Percentiles rank a stretch among this genome's conserved stretches.
phyloP scores from a whole-genome alignment of 768 basidiomycete species.

The Candolleomyces efflorescens region DNA sequence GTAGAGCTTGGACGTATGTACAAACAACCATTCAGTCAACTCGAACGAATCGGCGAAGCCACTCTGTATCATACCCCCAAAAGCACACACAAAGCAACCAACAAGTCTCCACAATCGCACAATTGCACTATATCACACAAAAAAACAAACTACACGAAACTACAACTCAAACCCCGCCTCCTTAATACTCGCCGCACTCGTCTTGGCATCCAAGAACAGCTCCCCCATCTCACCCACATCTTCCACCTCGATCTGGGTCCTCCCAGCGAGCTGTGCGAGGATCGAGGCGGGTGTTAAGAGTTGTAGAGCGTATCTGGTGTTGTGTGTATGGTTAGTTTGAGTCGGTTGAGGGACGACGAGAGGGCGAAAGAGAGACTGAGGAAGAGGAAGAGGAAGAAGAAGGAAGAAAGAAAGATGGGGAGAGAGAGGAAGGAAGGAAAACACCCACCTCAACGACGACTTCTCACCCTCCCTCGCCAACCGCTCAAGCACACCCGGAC shows the following conservation, averaged over 20 bases:
- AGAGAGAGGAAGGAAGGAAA: too few relatives aligned
- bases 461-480: constrained; percentile 80
- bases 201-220: constrained; percentile 93
- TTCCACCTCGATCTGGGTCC: constrained; percentile 77
- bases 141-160: too few relatives aligned
- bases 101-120: too few relatives aligned
- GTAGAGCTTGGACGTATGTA: too few relatives aligned
- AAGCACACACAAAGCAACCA: too few relatives aligned
- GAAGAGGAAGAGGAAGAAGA: too few relatives aligned
- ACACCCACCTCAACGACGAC: constrained; percentile 67
- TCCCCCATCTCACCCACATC: constrained; percentile 94
- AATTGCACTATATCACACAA: too few relatives aligned
- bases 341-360: constrained; percentile 5
- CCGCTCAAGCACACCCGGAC: constrained; percentile 70
- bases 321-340: constrained; percentile 7
- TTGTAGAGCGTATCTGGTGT: constrained; percentile 84
- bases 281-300: constrained; percentile 89
- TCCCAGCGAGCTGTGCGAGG: constrained; percentile 71
- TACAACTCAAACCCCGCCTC: constrained; percentile 22
- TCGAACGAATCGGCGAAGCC: too few relatives aligned
- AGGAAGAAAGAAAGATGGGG: too few relatives aligned
- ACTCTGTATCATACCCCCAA: too few relatives aligned
- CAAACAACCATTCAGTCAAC: too few relatives aligned
- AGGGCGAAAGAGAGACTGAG: neutral
- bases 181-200: constrained; percentile 55